These are phyloP conservation scores for Apium graveolens DNA, from an alignment of 129 eudicot genomes.

Conservation along the genomic window DNA sequence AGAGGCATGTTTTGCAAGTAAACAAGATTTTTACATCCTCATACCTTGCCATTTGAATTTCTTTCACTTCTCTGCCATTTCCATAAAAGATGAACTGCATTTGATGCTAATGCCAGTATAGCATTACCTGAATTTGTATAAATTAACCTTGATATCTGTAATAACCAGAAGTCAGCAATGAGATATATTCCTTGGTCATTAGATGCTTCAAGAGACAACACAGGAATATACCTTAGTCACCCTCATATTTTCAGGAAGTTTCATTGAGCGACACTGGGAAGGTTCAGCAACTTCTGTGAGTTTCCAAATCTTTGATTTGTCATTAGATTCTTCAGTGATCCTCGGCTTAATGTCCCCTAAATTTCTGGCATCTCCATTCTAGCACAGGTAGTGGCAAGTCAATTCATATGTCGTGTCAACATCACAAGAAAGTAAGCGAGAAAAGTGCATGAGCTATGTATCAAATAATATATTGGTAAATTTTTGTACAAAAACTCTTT, in stretches of 20 bases:
- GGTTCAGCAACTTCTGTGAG: slow-evolving; percentile 65
- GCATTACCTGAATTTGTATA: slow-evolving; percentile 82
- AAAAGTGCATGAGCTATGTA: neutral
- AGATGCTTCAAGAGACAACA: neutral
- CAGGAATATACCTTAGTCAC: slow-evolving; percentile 57
- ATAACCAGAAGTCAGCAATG: slow-evolving; percentile 3
- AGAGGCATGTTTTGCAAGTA: neutral
- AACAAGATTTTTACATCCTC: neutral
- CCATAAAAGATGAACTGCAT: slow-evolving; percentile 81
- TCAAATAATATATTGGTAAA: neutral
- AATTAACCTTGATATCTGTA: slow-evolving; percentile 78
- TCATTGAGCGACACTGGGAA: slow-evolving; percentile 81
- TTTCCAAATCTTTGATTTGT: slow-evolving; percentile 86
- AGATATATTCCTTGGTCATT: neutral
- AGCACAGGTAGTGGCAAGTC: slow-evolving; percentile 7
- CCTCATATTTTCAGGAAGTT: slow-evolving; percentile 83
- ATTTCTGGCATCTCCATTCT: slow-evolving; percentile 81
- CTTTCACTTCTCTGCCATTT: slow-evolving; percentile 86
- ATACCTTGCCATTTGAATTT: slow-evolving; percentile 68
- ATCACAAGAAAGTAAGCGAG: neutral
- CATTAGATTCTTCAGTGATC: slow-evolving; percentile 69
- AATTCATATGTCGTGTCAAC: neutral
- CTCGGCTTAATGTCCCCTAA: slow-evolving; percentile 71
- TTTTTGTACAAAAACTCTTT: neutral
- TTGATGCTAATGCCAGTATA: slow-evolving; percentile 72